Conservation (phyloP, 148 eudicot genomes). For the Camellia japonica region DNA sequence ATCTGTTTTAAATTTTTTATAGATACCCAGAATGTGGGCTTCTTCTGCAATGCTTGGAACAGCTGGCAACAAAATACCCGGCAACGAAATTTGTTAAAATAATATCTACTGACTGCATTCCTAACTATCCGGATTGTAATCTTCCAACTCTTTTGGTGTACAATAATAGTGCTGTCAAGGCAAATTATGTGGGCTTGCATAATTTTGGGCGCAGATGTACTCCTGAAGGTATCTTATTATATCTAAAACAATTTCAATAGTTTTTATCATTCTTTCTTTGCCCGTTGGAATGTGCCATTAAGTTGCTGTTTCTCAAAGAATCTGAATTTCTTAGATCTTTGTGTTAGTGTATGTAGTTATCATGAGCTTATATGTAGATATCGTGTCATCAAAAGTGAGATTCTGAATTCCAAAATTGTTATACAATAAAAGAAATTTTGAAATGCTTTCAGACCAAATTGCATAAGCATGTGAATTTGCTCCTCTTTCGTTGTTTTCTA, state of each 20-base stretch:
- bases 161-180: slow-evolving; percentile 88
- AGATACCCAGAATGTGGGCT: slow-evolving; percentile 72
- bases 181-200: slow-evolving; percentile 73
- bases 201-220: slow-evolving; percentile 88
- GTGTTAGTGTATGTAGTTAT: neutral
- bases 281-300: neutral
- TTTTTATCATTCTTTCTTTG: neutral
- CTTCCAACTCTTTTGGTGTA: slow-evolving; percentile 92
- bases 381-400: neutral
- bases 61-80: slow-evolving; percentile 67
- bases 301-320: neutral
- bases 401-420: neutral
- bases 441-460: neutral
- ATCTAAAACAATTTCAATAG: neutral
- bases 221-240: slow-evolving; percentile 68
- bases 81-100: slow-evolving; percentile 94
- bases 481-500: too few species aligned
- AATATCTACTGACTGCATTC: slow-evolving; percentile 93
- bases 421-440: too few species aligned
- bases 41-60: slow-evolving; percentile 69
- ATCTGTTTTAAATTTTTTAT: slow-evolving; percentile 3
- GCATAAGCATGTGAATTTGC: too few species aligned
- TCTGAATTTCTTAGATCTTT: neutral
- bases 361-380: neutral
- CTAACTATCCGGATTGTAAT: slow-evolving; percentile 91